Percentiles rank a stretch among this genome's conserved stretches.
Conservation (phyloP, 352 stramenopile species). For the Pythium pyrilobum region DNA sequence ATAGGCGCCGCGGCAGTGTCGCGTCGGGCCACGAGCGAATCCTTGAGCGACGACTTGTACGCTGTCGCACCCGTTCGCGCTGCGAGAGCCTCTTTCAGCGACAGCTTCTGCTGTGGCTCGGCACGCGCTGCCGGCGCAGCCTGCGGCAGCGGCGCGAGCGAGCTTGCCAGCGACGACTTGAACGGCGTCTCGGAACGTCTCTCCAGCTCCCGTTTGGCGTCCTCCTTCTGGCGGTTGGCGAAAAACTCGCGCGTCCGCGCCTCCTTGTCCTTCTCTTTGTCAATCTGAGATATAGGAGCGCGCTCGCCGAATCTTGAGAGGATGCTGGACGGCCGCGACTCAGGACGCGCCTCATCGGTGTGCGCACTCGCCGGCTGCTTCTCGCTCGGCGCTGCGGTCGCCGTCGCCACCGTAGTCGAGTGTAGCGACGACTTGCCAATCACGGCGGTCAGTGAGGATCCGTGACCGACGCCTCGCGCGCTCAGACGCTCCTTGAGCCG, state of each 20-base stretch:
- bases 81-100: too few species aligned
- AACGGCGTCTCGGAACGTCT: constrained; percentile 32
- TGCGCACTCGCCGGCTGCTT: neutral
- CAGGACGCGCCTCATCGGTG: neutral
- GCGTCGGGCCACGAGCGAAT: neutral
- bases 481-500: constrained; percentile 9
- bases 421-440: constrained; percentile 6
- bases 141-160: too few species aligned
- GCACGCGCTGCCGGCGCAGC: constrained; percentile 6
- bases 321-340: constrained; percentile 6
- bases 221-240: constrained; percentile 49
- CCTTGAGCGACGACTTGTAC: constrained; percentile 6
- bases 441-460: neutral
- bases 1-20: neutral
- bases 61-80: constrained; percentile 2
- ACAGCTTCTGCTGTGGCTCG: too few species aligned
- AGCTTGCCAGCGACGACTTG: constrained; percentile 45
- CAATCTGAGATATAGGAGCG: neutral
- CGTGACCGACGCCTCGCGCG: neutral
- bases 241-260: constrained; percentile 32
- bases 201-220: constrained; percentile 31
- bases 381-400: neutral
- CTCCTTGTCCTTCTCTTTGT: constrained; percentile 20
- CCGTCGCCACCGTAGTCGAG: neutral
- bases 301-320: constrained; percentile 15